These are phyloP conservation scores for Ophiostoma australiae DNA, from an alignment of 2,329 filamentous ascomycete genomes.

Conservation along the genomic window DNA sequence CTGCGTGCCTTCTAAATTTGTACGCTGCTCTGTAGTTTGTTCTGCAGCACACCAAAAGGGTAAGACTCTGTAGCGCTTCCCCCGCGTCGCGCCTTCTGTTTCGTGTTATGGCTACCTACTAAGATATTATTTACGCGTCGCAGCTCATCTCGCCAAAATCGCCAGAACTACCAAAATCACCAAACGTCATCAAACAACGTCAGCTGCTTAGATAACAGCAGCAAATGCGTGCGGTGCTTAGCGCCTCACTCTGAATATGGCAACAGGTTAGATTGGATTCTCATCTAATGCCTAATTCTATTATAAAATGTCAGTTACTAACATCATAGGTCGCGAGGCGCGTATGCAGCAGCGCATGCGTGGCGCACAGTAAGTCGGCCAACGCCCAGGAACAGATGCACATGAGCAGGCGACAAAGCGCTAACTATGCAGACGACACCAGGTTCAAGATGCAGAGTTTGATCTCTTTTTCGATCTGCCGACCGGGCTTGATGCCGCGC, in stretches of 20 bases:
- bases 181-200: not conserved
- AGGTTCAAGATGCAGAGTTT: slow-evolving; percentile 58
- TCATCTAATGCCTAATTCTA: not conserved
- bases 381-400: not conserved
- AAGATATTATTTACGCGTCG: slow-evolving; percentile 6
- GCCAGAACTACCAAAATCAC: not conserved
- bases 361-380: slow-evolving; percentile 53
- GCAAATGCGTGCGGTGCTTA: not conserved
- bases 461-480: slow-evolving; percentile 42
- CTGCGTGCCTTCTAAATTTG: not conserved
- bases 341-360: slow-evolving; percentile 61
- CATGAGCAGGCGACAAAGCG: not conserved
- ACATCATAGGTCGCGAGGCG: slow-evolving; percentile 49
- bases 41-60: not conserved
- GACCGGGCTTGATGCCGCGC: slow-evolving; percentile 18
- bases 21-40: not conserved
- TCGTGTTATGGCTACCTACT: not conserved
- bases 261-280: not conserved
- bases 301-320: not conserved
- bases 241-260: not conserved
- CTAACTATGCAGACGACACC: slow-evolving; percentile 43
- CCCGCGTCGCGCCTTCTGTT: slow-evolving; percentile 15
- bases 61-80: not conserved
- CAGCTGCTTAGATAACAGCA: not conserved
- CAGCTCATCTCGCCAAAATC: not conserved